These are phyloP conservation scores for Dipodascus albidus DNA, from an alignment of 805 yeast species.

Conservation along the genomic window DNA sequence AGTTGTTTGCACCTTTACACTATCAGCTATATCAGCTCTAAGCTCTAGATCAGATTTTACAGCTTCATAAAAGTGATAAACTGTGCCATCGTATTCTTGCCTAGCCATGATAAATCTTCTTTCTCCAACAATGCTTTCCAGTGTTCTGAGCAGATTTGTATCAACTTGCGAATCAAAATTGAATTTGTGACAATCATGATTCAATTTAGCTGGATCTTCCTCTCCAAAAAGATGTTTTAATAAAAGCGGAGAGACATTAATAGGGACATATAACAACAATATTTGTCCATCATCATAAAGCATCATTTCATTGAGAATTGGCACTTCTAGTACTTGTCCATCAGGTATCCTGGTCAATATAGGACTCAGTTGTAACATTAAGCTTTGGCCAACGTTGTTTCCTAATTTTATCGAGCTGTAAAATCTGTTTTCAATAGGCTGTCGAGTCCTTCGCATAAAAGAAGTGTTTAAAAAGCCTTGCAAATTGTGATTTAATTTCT, in stretches of 20 bases:
- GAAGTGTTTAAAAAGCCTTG: not conserved
- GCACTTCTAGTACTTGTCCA: not conserved
- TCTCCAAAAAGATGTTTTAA: conserved; percentile 68
- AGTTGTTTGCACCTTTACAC: not conserved
- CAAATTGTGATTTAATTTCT: not conserved
- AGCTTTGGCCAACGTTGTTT: not conserved
- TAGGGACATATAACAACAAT: conserved; percentile 56
- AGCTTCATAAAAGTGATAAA: not conserved
- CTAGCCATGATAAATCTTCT: not conserved
- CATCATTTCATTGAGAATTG: not conserved
- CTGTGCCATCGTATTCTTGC: not conserved
- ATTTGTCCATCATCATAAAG: conserved; percentile 41
- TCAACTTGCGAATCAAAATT: not conserved
- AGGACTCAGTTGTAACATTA: not conserved
- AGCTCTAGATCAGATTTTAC: not conserved
- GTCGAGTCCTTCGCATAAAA: not conserved
- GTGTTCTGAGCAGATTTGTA: not conserved
- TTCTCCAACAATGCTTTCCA: not conserved
- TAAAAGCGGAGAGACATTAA: conserved; percentile 52
- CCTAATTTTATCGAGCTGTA: not conserved
- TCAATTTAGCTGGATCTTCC: conserved; percentile 27
- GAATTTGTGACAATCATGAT: conserved; percentile 26
- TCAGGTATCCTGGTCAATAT: not conserved
- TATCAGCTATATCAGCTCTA: not conserved
- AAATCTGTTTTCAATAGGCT: not conserved